phyloP scores from a whole-genome alignment of 1,139 yeast species.

The Scheffersomyces quercinus region DNA sequence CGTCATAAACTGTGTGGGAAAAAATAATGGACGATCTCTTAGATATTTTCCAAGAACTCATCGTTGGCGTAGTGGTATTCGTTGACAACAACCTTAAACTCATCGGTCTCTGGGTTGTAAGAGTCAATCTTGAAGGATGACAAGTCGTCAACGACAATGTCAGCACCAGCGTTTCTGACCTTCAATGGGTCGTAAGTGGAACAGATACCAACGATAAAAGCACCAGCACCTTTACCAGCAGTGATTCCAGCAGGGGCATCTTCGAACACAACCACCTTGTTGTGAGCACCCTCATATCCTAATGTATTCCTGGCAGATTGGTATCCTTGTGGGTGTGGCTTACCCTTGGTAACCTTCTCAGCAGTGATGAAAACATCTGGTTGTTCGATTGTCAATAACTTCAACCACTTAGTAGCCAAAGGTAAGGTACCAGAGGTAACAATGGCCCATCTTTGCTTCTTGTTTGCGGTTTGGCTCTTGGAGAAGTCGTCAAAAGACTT shows the following conservation, averaged over 20 bases:
- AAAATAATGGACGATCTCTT: slow-evolving; percentile 6
- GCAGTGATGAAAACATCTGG: slow-evolving; percentile 82
- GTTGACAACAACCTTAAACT: slow-evolving; percentile 45
- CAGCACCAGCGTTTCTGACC: slow-evolving; percentile 76
- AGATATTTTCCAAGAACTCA: slow-evolving; percentile 36
- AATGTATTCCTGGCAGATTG: slow-evolving; percentile 60
- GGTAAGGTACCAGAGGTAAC: slow-evolving; percentile 82
- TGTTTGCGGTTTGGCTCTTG: slow-evolving; percentile 41
- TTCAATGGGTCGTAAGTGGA: slow-evolving; percentile 72
- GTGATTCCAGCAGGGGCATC: slow-evolving; percentile 88
- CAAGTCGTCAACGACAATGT: slow-evolving; percentile 75
- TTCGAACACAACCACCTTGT: slow-evolving; percentile 72
- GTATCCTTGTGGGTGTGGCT: slow-evolving; percentile 86
- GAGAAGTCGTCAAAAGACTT: slow-evolving; percentile 50
- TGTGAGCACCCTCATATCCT: slow-evolving; percentile 46
- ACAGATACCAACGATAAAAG: slow-evolving; percentile 79
- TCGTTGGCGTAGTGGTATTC: slow-evolving; percentile 50
- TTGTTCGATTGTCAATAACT: slow-evolving; percentile 57
- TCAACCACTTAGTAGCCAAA: slow-evolving; percentile 79
- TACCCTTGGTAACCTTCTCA: slow-evolving; percentile 72
- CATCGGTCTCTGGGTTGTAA: slow-evolving; percentile 47
- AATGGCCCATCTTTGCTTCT: slow-evolving; percentile 69
- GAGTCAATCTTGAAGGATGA: slow-evolving; percentile 46
- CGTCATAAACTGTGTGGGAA: too few relatives aligned
- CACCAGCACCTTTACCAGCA: slow-evolving; percentile 86